Evolutionary conservation across 2,329 filamentous ascomycete species (phyloP).

Genomic region (Neocucurbitaria cava): DNA sequence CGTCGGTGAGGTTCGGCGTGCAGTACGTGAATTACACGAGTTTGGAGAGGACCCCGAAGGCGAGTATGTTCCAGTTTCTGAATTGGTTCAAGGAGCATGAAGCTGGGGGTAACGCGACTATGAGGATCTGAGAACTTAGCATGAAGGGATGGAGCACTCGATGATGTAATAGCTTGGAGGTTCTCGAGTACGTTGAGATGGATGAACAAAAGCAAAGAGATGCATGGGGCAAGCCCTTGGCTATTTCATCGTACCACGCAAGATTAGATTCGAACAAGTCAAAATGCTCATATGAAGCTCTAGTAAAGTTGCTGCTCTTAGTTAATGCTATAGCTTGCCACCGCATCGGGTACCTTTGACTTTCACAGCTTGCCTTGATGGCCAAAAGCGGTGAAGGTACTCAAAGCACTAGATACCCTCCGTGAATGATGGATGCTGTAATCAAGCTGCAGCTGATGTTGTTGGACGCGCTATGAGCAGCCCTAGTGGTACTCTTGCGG

Average conservation of each 20-base stretch:
- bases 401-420: background rate
- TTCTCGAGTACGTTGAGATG: background rate
- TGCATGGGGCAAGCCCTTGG: background rate
- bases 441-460: background rate
- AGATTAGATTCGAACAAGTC: too few species aligned
- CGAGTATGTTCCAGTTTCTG: constrained; percentile 52
- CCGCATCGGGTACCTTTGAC: too few species aligned
- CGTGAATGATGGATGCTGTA: background rate
- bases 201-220: background rate
- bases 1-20: constrained; percentile 48
- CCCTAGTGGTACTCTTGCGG: background rate
- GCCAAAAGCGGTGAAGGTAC: too few species aligned
- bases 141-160: background rate
- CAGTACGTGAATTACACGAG: constrained; percentile 54
- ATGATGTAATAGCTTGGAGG: background rate
- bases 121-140: constrained; percentile 23
- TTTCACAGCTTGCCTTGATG: too few species aligned
- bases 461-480: background rate
- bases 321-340: too few species aligned
- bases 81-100: constrained; percentile 51
- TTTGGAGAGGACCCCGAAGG: constrained; percentile 52
- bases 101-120: constrained; percentile 32
- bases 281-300: too few species aligned
- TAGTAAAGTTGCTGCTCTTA: too few species aligned
- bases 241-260: background rate